Evolutionary conservation across 2,329 filamentous ascomycete species (phyloP), one percentile per base, ranked within the genome.

Genomic region (Thielaviopsis euricoi): DNA sequence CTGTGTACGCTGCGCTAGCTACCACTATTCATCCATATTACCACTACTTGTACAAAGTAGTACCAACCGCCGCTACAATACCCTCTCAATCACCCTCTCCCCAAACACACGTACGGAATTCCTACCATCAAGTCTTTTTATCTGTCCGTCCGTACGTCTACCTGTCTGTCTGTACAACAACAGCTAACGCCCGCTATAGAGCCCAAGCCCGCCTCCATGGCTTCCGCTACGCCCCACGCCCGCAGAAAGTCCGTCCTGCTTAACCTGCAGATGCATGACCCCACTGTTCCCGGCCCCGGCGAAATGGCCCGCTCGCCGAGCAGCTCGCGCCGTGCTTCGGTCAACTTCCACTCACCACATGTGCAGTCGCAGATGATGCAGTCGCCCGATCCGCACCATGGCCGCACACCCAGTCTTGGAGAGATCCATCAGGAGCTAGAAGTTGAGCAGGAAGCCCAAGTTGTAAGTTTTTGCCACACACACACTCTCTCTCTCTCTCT

Each of bases 361-460:
- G 9, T 9, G 4, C 25, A 26, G 25, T 4, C 9, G 25, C 25
- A 26, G 25, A 26, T 40, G 25, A 26, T 40, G 50, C 13, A n/a
- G 33, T 63, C 64, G 48, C 67, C 70, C 37, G 80, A 82, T 63
- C 78, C 81, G 17, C 77, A 81, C 63, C 84, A 86, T 65, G 78
- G 81, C 63, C 76, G 86, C 53, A 72, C 83, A 0, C 85, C 85
- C 2, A 89, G 85, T 66, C 69, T 89, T 61, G 86, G 86, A 19
- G 85, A 89, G 68, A 78, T 89, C 49, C 85, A 89, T 64, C 86
- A 89, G 66, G 84, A 89, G 69, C 74, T 89, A 1, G 86, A 89
- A 68, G 85, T 82, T 56, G 86, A 89, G 70, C 85, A 89, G 67
- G 86, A 89, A 66, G 83, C 81, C 23, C 85, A 89, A 70, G 86